Evolutionary conservation across 306 rosid genomes (phyloP).

Genomic region (Canavalia gladiata): DNA sequence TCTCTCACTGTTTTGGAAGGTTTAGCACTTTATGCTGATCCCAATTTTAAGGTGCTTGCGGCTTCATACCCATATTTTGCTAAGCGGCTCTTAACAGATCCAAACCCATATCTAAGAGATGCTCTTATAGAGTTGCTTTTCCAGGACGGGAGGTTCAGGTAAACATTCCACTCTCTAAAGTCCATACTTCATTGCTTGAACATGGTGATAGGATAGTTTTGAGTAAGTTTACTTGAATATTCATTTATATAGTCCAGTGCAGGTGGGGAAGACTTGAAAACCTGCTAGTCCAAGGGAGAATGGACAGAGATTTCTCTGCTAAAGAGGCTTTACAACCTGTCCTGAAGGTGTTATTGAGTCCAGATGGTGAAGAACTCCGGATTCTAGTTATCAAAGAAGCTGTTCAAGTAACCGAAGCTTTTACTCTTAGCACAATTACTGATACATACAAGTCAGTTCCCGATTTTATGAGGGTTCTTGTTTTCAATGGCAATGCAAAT

Average conservation of each 20-base stretch:
- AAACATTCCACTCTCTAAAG: constrained; percentile 46
- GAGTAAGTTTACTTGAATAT: constrained; percentile 46
- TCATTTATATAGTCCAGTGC: constrained; percentile 51
- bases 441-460: constrained; percentile 76
- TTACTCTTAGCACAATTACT: constrained; percentile 67
- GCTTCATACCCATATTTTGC: constrained; percentile 97
- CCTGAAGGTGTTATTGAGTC: constrained; percentile 79
- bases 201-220: constrained; percentile 33
- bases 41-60: constrained; percentile 93
- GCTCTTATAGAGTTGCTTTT: constrained; percentile 94
- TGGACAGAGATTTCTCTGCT: constrained; percentile 87
- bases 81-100: constrained; percentile 91
- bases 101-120: constrained; percentile 93
- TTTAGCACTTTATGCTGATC: constrained; percentile 91
- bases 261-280: constrained; percentile 95
- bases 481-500: constrained; percentile 67
- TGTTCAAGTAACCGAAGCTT: constrained; percentile 80
- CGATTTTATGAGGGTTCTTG: constrained; percentile 65
- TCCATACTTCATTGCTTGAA: constrained; percentile 29
- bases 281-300: constrained; percentile 79
- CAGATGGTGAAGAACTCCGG: constrained; percentile 82
- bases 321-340: constrained; percentile 93
- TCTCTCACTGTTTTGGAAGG: constrained; percentile 96
- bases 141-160: constrained; percentile 87
- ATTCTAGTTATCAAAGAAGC: constrained; percentile 83